phyloP scores from a whole-genome alignment of 139 green algal species.

The Coelastrella sp. region DNA sequence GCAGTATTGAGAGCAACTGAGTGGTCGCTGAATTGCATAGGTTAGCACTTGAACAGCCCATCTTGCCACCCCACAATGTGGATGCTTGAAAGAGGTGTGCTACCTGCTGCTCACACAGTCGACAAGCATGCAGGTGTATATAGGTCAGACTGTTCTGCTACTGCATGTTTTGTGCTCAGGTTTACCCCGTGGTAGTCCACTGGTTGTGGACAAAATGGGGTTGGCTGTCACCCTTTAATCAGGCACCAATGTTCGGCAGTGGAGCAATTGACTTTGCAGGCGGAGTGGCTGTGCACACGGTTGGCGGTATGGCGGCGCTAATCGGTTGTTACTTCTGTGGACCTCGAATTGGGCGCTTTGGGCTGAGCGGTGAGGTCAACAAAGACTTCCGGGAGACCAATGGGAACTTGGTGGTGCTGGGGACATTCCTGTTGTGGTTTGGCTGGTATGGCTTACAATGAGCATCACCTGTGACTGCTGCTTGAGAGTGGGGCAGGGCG shows the following conservation, averaged over 20 bases:
- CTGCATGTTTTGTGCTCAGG: background rate
- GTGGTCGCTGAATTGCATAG: too few relatives aligned
- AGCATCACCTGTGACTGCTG: too few relatives aligned
- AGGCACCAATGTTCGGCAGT: slow-evolving; percentile 43
- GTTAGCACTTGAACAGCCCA: too few relatives aligned
- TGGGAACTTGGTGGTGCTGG: slow-evolving; percentile 61
- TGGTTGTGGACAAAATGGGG: slow-evolving; percentile 62
- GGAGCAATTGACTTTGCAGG: slow-evolving; percentile 72
- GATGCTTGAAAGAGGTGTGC: too few relatives aligned
- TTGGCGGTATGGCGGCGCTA: slow-evolving; percentile 78
- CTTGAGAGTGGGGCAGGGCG: too few relatives aligned
- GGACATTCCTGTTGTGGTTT: slow-evolving; percentile 87
- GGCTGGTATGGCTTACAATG: slow-evolving; percentile 93
- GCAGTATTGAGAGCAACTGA: too few relatives aligned
- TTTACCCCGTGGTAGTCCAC: slow-evolving; percentile 56
- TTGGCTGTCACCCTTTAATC: slow-evolving; percentile 53
- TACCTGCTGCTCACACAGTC: too few relatives aligned
- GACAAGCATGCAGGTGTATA: too few relatives aligned
- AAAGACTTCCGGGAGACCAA: slow-evolving; percentile 86
- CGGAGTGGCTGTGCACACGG: slow-evolving; percentile 68
- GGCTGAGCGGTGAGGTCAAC: slow-evolving; percentile 67
- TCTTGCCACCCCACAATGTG: too few relatives aligned
- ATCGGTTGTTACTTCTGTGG: slow-evolving; percentile 86
- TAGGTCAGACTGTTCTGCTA: too few relatives aligned
- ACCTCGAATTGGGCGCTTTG: slow-evolving; percentile 90